Base-by-base conservation (phyloP, 371 early-diverging fungal species). In the Rhizopus delemar region DNA sequence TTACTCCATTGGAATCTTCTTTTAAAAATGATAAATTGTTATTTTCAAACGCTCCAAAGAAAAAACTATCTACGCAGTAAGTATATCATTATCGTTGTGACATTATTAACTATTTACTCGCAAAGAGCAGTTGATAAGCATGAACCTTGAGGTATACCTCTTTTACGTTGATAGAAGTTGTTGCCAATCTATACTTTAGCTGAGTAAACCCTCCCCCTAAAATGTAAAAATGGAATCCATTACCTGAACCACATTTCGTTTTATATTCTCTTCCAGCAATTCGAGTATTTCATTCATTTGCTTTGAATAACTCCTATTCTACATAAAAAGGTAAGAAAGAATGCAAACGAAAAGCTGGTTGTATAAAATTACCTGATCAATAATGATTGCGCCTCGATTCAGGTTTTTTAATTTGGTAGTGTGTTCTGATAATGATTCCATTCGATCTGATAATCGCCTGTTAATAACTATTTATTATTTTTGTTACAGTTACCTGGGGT, bases 111-210 rank as follows among this genome's bases (percentile, higher is more conserved):
- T 35, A 45, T 13, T n/a, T 55, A 88, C 88, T 85, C 92, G 88
- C 95, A 96, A 34, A 96, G 79, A 4, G 92, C 52, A 12, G 90
- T 78, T 0, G 96, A 96, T 15, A 96, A 60, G 31, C 86, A 72
- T 5, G 95, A 96, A 0, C 96, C 96, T 66, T 96, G 96, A 0
- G 96, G 92, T 39, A 96, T 92, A 4, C 96, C 96, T 2, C 73
- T 68, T 0, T 64, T 70, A 53, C 94, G 93, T 36, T 71, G 73
- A 72, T 86, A 92, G 51, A 74, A 82, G 34, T 73, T 60, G 29
- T 66, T 68, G 4, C 80, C 84, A 38, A 83, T 59, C 79, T 82
- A 60, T 7, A 50, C 22, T 22, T 22, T 22, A 22, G 22, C 22
- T 22, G 2, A 22, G 22, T 22, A 22, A 22, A 22, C 22, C 22